Evolutionary conservation across 345 rosid genomes (phyloP).

Genomic region (Euphorbia lathyris): DNA sequence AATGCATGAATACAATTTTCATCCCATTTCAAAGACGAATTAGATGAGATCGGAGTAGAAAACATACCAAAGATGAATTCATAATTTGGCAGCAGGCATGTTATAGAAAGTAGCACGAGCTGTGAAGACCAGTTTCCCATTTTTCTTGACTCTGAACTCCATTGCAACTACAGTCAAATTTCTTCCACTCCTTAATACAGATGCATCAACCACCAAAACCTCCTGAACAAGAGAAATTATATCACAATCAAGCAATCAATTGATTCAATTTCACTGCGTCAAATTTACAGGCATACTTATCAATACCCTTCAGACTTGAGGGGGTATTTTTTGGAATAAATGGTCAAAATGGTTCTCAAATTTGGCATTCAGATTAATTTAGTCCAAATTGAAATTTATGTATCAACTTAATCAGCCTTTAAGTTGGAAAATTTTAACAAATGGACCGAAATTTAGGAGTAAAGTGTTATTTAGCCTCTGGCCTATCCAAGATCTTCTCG

Average conservation of each 20-base stretch:
- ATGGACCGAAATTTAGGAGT: too few relatives aligned
- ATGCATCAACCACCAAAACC: constrained; percentile 7
- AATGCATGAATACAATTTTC: not conserved
- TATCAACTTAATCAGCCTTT: too few relatives aligned
- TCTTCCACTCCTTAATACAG: constrained; percentile 22
- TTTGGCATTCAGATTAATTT: too few relatives aligned
- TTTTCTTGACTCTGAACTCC: constrained; percentile 11
- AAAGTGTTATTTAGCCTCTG: too few relatives aligned
- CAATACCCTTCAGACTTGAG: too few relatives aligned
- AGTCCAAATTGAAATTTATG: too few relatives aligned
- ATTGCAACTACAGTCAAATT: constrained; percentile 6
- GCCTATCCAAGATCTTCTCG: too few relatives aligned
- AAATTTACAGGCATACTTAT: too few relatives aligned
- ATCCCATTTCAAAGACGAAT: not conserved
- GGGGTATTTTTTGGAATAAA: too few relatives aligned
- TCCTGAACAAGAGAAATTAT: constrained; percentile 7
- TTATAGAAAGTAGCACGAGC: constrained; percentile 17
- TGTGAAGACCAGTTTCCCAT: constrained; percentile 3
- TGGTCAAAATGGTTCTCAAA: too few relatives aligned
- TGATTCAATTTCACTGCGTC: not conserved
- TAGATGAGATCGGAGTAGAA: not conserved
- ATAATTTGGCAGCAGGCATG: constrained; percentile 16
- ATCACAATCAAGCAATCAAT: not conserved
- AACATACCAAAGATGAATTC: not conserved
- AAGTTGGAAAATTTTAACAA: too few relatives aligned